These are phyloP conservation scores for Lachnellula occidentalis DNA, from an alignment of 2,329 filamentous ascomycete genomes.

Conservation along the genomic window DNA sequence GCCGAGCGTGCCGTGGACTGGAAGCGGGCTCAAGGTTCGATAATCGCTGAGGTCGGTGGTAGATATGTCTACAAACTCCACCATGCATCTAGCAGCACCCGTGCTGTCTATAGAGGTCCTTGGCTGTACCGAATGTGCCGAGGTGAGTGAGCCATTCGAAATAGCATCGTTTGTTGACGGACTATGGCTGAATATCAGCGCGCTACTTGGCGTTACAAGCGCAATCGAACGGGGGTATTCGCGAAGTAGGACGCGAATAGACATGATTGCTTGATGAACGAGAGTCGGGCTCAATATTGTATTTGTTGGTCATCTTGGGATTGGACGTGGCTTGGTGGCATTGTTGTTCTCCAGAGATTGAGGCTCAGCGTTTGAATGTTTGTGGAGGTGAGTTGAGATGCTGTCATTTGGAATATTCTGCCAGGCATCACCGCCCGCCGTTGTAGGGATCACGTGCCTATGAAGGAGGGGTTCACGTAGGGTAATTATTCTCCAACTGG, in stretches of 20 bases:
- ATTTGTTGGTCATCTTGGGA: slow-evolving; percentile 15
- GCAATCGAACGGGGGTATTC: slow-evolving; percentile 86
- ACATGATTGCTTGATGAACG: slow-evolving; percentile 23
- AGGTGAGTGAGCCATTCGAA: slow-evolving; percentile 53
- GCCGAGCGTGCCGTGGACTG: slow-evolving; percentile 80
- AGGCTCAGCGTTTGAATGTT: not conserved
- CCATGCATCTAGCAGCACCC: slow-evolving; percentile 57
- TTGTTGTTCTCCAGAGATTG: not conserved
- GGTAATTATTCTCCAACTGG: not conserved
- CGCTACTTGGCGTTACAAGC: slow-evolving; percentile 72
- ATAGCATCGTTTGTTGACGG: slow-evolving; percentile 55
- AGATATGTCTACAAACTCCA: slow-evolving; percentile 69
- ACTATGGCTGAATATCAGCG: slow-evolving; percentile 79
- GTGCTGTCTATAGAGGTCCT: slow-evolving; percentile 30
- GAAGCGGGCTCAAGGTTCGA: slow-evolving; percentile 65
- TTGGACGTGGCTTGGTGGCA: not conserved
- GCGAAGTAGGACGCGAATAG: slow-evolving; percentile 47
- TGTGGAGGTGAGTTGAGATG: not conserved
- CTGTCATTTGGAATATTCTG: not conserved
- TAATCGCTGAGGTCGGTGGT: slow-evolving; percentile 69
- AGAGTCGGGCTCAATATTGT: slow-evolving; percentile 2
- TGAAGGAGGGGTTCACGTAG: not conserved
- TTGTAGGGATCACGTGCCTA: not conserved
- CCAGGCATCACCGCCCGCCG: not conserved
- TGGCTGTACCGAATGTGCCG: slow-evolving; percentile 42